Evolutionary conservation across 495 filamentous ascomycete genomes (phyloP).

Genomic region (Friedmanniomyces endolithicus): DNA sequence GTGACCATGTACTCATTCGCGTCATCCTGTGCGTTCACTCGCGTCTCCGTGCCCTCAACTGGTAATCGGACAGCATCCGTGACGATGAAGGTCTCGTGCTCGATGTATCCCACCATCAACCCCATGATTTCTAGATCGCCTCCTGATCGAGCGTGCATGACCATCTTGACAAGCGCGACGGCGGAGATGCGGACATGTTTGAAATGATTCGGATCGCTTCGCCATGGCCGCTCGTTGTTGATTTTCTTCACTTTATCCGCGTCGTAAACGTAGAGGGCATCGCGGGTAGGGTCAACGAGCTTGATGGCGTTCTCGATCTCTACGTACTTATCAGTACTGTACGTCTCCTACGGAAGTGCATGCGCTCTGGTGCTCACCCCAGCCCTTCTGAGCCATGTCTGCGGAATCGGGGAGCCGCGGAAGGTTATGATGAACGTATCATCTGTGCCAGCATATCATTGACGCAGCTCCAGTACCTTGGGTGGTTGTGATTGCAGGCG

Average conservation of each 20-base stretch:
- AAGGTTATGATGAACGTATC: not conserved
- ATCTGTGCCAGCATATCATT: too few relatives aligned
- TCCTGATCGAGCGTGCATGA: constrained; percentile 93
- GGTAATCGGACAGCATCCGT: constrained; percentile 91
- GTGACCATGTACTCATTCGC: constrained; percentile 94
- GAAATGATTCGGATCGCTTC: constrained; percentile 75
- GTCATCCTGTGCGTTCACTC: constrained; percentile 89
- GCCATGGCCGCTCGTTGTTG: constrained; percentile 60
- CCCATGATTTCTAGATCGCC: constrained; percentile 94
- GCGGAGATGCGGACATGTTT: constrained; percentile 86
- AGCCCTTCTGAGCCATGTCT: constrained; percentile 9
- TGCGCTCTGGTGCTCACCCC: constrained; percentile 12
- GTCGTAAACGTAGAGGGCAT: constrained; percentile 82
- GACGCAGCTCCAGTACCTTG: too few relatives aligned
- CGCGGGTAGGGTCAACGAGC: constrained; percentile 71
- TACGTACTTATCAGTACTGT: constrained; percentile 1
- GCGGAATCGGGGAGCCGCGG: not conserved
- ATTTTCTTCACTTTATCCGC: constrained; percentile 48
- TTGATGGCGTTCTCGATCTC: constrained; percentile 81
- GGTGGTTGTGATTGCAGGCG: too few relatives aligned
- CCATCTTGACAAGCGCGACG: constrained; percentile 94
- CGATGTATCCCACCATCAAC: constrained; percentile 91
- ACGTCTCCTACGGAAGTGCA: too few relatives aligned
- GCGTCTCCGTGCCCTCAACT: constrained; percentile 94
- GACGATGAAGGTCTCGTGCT: constrained; percentile 72